Conservation (phyloP, 345 rosid genomes). For the Zanthoxylum bungeanum region DNA sequence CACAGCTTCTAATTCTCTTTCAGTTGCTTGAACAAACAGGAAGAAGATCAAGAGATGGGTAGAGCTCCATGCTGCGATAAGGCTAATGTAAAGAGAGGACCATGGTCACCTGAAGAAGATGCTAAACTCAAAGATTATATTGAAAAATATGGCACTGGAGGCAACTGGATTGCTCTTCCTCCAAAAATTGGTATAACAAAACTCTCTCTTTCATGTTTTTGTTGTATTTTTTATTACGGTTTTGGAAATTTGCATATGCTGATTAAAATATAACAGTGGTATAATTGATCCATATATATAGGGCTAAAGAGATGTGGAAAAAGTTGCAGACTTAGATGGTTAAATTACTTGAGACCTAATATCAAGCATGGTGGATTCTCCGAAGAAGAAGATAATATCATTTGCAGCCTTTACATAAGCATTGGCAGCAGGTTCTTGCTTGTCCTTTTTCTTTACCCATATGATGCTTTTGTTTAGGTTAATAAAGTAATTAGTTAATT, state of each 20-base stretch:
- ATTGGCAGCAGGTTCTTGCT: constrained; percentile 85
- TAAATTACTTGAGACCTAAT: constrained; percentile 93
- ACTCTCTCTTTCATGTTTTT: too few species aligned
- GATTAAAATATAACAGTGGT: neutral
- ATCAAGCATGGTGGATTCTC: constrained; percentile 98
- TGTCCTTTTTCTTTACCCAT: constrained; percentile 47
- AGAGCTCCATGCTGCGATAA: constrained; percentile 99
- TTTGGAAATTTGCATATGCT: neutral
- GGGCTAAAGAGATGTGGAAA: constrained; percentile 97
- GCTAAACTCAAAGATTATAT: constrained; percentile 87
- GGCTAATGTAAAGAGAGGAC: constrained; percentile 89
- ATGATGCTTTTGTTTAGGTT: constrained; percentile 18
- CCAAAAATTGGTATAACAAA: constrained; percentile 73
- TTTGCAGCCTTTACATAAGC: constrained; percentile 94
- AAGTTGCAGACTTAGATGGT: constrained; percentile 97
- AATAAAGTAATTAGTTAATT: too few species aligned
- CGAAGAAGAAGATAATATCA: constrained; percentile 96
- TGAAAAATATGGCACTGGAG: constrained; percentile 79
- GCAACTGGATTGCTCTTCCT: constrained; percentile 98
- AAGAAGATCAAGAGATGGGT: constrained; percentile 63
- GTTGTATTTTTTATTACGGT: too few species aligned
- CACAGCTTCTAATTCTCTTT: neutral
- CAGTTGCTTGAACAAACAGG: constrained; percentile 13
- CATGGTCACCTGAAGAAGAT: constrained; percentile 99
- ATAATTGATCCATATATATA: constrained; percentile 13